Base-by-base conservation (phyloP, 768 basidiomycete species). In the Auricularia auricula-judae region DNA sequence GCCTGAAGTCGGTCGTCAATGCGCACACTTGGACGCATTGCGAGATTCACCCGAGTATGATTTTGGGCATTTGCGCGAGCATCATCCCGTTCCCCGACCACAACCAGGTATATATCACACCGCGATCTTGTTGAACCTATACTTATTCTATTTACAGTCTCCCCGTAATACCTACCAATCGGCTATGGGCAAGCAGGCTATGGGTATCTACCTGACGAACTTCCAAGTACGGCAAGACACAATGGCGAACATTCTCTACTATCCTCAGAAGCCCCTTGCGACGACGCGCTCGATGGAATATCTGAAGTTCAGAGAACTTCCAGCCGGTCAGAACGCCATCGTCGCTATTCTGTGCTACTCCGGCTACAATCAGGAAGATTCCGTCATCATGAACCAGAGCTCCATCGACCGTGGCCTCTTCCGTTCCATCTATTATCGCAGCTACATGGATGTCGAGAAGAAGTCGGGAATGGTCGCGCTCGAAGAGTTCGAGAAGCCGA, bases 31-130 rank as follows among this genome's bases (percentile, higher is more conserved):
- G 91, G 89, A 99, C 96, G 10, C 96, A 99, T 74, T 98, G 97
- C 76, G 96, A 99, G 78, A 98, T 99, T 71, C 96, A 99, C 75
- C 97, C 96, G 11, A 90, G 89, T 71, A 99, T 98, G 96, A 98
- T 99, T 68, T 82, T 99, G 63, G 96, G 96, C 66, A 93, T 99
- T 66, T 98, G 96, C 73, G 96, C 96, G 2, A 93, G 91, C 77
- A 99, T 99, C 73, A 97, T 99, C 75, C 96, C 96, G 12, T 99
- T 99, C 88, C 96, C 97, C 16, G 97, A 99, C 76, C 96, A 99
- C 76, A 99, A 99, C 71, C 96, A 97, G 81, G 93, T 92, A 72
- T 66, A 86, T 35, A 36, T 62, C 66, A 10, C 14, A 35, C 43
- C 43, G 60, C 33, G 43, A 3, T 33, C 12, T 36, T 16, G 11